Conservation (phyloP, 2,329 filamentous ascomycete species). For the Rhinocladiella similis region DNA sequence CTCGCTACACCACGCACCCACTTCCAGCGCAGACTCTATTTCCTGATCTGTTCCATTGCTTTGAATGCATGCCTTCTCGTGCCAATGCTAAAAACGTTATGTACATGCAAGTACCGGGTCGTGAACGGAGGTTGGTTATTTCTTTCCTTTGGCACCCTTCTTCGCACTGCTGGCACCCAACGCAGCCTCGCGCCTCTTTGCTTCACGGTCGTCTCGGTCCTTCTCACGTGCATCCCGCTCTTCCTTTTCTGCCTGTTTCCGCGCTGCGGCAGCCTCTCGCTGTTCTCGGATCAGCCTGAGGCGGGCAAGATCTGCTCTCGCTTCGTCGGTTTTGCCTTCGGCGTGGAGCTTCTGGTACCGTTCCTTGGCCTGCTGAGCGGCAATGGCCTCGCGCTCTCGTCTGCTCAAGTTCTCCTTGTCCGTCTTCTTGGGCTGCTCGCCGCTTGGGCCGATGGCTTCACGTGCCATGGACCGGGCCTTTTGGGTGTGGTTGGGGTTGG, state of each 20-base stretch:
- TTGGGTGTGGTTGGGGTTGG: slow-evolving; percentile 83
- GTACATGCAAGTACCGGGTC: too few relatives aligned
- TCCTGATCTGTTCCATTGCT: too few relatives aligned
- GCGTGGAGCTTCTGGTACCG: slow-evolving; percentile 88
- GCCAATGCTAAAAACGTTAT: too few relatives aligned
- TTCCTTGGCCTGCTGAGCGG: slow-evolving; percentile 86
- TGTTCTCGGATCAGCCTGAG: slow-evolving; percentile 80
- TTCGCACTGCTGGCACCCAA: slow-evolving; percentile 31
- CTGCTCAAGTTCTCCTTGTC: slow-evolving; percentile 60
- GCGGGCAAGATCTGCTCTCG: slow-evolving; percentile 82
- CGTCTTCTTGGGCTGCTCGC: slow-evolving; percentile 58
- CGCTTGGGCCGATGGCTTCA: slow-evolving; percentile 15
- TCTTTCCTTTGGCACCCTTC: slow-evolving; percentile 34
- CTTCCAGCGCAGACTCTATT: too few relatives aligned
- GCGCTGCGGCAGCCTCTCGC: slow-evolving; percentile 76
- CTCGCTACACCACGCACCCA: too few relatives aligned
- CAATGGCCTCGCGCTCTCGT: slow-evolving; percentile 73
- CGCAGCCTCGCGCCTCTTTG: slow-evolving; percentile 41
- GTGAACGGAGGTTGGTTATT: slow-evolving; percentile 7
- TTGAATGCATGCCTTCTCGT: too few relatives aligned
- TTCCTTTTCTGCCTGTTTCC: slow-evolving; percentile 74
- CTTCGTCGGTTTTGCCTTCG: slow-evolving; percentile 95
- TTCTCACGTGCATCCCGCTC: slow-evolving; percentile 45
- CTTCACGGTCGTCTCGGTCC: slow-evolving; percentile 40
- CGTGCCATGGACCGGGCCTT: slow-evolving; percentile 67